phyloP scores from a whole-genome alignment of 768 basidiomycete genomes.

The Collybia sordida region DNA sequence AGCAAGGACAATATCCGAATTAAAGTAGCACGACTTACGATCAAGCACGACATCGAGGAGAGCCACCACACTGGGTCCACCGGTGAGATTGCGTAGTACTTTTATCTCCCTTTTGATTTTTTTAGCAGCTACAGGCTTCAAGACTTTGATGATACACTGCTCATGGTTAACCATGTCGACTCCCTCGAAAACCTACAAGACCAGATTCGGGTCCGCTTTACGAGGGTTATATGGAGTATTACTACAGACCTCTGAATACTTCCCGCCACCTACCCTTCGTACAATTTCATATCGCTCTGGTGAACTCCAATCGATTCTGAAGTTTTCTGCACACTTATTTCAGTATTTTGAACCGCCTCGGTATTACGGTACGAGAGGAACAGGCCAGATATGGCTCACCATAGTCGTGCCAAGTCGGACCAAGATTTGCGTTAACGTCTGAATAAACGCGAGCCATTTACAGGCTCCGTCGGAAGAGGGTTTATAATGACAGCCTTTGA shows the following conservation, averaged over 20 bases:
- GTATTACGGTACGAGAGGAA: not conserved
- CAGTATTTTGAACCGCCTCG: not conserved
- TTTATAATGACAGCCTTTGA: conserved; percentile 1
- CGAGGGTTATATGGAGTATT: not conserved
- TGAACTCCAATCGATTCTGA: conserved; percentile 61
- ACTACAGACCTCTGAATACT: conserved; percentile 58
- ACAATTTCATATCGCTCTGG: conserved; percentile 69
- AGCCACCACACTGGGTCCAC: conserved; percentile 68
- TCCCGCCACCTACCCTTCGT: conserved; percentile 61
- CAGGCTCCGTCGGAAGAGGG: conserved; percentile 6
- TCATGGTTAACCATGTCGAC: conserved; percentile 54
- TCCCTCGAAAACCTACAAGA: conserved; percentile 53
- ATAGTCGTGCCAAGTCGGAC: conserved; percentile 63
- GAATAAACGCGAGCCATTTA: conserved; percentile 53
- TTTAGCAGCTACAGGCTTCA: conserved; percentile 70
- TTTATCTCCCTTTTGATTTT: conserved; percentile 80
- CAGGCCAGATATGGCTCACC: conserved; percentile 32
- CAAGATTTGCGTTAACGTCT: conserved; percentile 57
- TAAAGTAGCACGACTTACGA: conserved; percentile 20
- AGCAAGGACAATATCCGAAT: not conserved
- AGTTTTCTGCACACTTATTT: conserved; percentile 40
- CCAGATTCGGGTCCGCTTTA: not conserved
- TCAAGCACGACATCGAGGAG: conserved; percentile 71
- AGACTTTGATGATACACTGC: conserved; percentile 65
- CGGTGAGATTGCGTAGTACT: conserved; percentile 66